phyloP scores from a whole-genome alignment of 176 grass and related monocot species.

The Triticum monococcum region DNA sequence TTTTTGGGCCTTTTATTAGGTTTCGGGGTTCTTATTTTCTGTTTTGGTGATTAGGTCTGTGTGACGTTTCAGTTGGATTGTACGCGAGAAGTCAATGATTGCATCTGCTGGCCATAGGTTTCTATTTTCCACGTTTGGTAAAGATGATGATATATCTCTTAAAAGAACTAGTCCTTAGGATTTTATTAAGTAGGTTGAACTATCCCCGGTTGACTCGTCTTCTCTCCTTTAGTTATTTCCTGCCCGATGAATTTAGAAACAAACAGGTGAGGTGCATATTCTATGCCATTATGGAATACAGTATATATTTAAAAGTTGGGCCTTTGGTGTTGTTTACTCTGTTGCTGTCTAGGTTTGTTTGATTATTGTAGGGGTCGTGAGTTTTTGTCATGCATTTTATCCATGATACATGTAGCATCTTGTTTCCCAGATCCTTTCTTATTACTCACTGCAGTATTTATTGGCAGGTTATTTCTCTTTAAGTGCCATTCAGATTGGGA shows the following conservation, averaged over 20 bases:
- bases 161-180: slow-evolving; percentile 29
- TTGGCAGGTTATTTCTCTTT: slow-evolving; percentile 26
- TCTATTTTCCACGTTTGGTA: slow-evolving; percentile 15
- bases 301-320: neutral
- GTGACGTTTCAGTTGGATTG: slow-evolving; percentile 25
- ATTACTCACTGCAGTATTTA: slow-evolving; percentile 12
- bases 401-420: neutral
- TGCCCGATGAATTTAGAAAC: neutral
- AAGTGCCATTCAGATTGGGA: neutral
- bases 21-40: neutral
- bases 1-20: neutral
- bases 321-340: neutral
- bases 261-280: neutral
- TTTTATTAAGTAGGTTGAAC: slow-evolving; percentile 29
- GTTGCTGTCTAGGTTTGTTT: neutral
- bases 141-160: slow-evolving; percentile 17
- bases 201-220: slow-evolving; percentile 29
- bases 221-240: neutral
- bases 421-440: slow-evolving; percentile 17
- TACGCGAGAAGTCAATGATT: slow-evolving; percentile 11
- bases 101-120: neutral
- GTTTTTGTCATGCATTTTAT: slow-evolving; percentile 12
- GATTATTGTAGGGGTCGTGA: neutral
- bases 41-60: neutral
- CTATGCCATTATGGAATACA: neutral